phyloP scores from a whole-genome alignment of 345 rosid species.

The Eucalyptus leucophloia region DNA sequence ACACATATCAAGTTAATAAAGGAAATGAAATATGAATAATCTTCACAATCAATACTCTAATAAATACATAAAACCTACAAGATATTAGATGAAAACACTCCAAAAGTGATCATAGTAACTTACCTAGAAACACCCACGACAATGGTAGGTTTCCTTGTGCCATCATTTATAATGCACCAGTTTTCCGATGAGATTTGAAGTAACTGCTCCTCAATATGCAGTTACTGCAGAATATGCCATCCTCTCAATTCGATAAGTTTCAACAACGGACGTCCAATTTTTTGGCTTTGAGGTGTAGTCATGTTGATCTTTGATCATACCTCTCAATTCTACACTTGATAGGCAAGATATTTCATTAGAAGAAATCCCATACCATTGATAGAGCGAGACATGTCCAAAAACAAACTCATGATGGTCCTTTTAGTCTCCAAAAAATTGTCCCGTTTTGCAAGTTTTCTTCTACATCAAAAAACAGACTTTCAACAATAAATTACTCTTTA shows the following conservation, averaged over 20 bases:
- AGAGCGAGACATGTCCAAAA: not conserved
- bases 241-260: conserved; percentile 50
- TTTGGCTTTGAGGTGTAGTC: conserved; percentile 6
- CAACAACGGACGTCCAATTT: conserved; percentile 46
- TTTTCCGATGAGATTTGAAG: conserved; percentile 55
- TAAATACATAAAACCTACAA: not conserved
- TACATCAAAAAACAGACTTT: not conserved
- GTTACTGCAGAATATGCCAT: conserved; percentile 52
- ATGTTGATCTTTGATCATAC: not conserved
- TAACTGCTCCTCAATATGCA: conserved; percentile 60
- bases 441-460: not conserved
- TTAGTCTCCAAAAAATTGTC: not conserved
- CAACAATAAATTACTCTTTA: too few relatives aligned
- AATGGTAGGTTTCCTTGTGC: conserved; percentile 51
- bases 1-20: not conserved
- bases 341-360: not conserved
- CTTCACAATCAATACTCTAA: not conserved
- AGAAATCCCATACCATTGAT: not conserved
- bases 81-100: not conserved
- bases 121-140: conserved; percentile 94
- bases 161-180: conserved; percentile 80
- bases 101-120: not conserved
- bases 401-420: not conserved
- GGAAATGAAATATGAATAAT: not conserved
- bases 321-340: not conserved